Evolutionary conservation across 2,329 filamentous ascomycete genomes (phyloP), one percentile per base, ranked within the genome.

Genomic region (Hypoxylon sp.): DNA sequence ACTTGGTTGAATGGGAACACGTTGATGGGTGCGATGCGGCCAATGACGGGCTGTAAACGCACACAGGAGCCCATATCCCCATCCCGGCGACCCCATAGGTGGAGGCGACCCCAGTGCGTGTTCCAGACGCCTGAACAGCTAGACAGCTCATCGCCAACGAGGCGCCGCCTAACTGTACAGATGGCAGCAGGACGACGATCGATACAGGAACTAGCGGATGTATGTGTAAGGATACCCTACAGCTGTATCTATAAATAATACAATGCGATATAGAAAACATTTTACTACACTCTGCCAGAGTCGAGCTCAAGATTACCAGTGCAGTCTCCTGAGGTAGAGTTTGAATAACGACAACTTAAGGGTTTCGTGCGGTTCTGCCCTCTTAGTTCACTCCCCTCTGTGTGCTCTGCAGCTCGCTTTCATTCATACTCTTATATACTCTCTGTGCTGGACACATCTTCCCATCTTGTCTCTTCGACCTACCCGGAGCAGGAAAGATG

Each of bases 401-500:
- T n/a, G n/a, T n/a, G n/a, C n/a, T n/a, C n/a, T n/a, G n/a, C n/a
- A n/a, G n/a, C n/a, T n/a, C n/a, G n/a, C n/a, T n/a, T n/a, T n/a
- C n/a, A n/a, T 17, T 35, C n/a, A n/a, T 35, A 35, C n/a, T 17
- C n/a, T 29, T 29, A 3, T 29, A 29, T 35, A 35, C 11, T 31
- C 7, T n/a, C 29, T 33, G 3, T 4, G 5, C 3, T 33, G 15
- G 15, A 35, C 31, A n/a, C n/a, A n/a, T n/a, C n/a, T n/a, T n/a
- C n/a, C n/a, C n/a, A n/a, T 35, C 5, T 35, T 35, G 15, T 17
- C n/a, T 35, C 17, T 35, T 35, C 3, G 17, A 35, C n/a, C 5
- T 4, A 2, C 3, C 6, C 6, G 17, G 31, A 33, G 9, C 11
- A 11, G n/a, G 3, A 6, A 58, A 24, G 26, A 62, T 62, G 59